phyloP scores from a whole-genome alignment of 306 rosid genomes.

The Lupinus albus region DNA sequence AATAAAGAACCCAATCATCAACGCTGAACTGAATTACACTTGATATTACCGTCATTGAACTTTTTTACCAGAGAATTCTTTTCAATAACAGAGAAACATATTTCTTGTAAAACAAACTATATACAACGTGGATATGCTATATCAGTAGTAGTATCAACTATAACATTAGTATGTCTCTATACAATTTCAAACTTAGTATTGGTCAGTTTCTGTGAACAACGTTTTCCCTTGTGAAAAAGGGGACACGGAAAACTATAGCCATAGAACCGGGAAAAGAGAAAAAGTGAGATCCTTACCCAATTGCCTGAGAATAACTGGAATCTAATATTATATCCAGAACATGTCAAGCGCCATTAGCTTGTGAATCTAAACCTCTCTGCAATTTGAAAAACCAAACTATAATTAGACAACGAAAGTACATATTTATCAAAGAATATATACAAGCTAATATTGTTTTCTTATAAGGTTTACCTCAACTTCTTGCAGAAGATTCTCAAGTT shows the following conservation, averaged over 20 bases:
- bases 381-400: constrained; percentile 35
- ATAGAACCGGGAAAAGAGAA: constrained; percentile 21
- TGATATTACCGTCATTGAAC: not conserved
- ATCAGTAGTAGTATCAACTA: constrained; percentile 39
- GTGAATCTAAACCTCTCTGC: constrained; percentile 60
- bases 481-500: constrained; percentile 67
- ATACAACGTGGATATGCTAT: constrained; percentile 37
- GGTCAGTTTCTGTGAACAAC: constrained; percentile 48
- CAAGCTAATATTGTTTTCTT: not conserved
- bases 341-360: constrained; percentile 53
- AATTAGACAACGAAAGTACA: too few species aligned
- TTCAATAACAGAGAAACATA: constrained; percentile 25
- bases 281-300: constrained; percentile 46
- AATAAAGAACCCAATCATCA: not conserved
- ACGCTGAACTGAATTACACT: constrained; percentile 18
- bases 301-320: constrained; percentile 50
- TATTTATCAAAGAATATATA: not conserved
- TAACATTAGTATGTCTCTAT: constrained; percentile 43
- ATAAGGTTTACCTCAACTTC: constrained; percentile 61
- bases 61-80: not conserved
- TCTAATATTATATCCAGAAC: constrained; percentile 36
- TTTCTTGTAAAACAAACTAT: constrained; percentile 35
- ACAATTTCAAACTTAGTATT: constrained; percentile 48
- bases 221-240: constrained; percentile 48
- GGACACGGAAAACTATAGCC: constrained; percentile 40